Evolutionary conservation across 2,329 filamentous ascomycete genomes (phyloP), one percentile per base, ranked within the genome.

Genomic region (Colletotrichum sp.): DNA sequence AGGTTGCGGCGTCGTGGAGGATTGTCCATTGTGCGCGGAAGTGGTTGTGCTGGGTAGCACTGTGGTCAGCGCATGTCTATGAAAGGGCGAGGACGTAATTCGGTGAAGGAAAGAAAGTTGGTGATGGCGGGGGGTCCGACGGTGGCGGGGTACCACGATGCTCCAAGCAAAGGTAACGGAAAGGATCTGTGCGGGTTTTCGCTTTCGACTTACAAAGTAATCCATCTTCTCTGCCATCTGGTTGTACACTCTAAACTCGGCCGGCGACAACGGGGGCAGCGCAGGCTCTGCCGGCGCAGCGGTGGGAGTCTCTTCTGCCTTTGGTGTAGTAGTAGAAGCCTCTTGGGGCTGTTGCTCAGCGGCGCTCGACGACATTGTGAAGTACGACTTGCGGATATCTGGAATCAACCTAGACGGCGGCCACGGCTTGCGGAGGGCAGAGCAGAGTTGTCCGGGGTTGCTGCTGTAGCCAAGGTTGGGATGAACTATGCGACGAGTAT

Each of bases 161-260:
- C 24, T 63, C 28, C n/a, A 3, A 39, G 6, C n/a, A 28, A 18
- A 21, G 26, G 18, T 1, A 12, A 28, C 6, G 13, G 24, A 28
- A 10, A 34, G 34, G 12, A 15, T 26, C 21, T 8, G n/a, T 13
- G 36, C 69, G 73, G 36, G 44, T 52, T 52, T 52, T 21, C 12
- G n/a, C 0, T 21, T 52, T 7, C n/a, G 10, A 52, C 89, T 80
- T 87, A 94, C 92, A 85, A 93, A 96, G 77, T 90, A 86, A 60
- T 96, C 90, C 95, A 96, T 96, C 78, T 91, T 89, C 72, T 94
- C 94, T 0, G 94, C 93, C 81, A 95, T 86, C n/a, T 88, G 88
- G 85, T 96, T 96, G 84, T 94, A 96, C 52, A 88, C 85, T 66
- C 88, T 88, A 81, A 95, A 96, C 72, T 96, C 94, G 72, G 89